Conservation (phyloP, 2,329 filamentous ascomycete species). For the Whalleya microplaca region DNA sequence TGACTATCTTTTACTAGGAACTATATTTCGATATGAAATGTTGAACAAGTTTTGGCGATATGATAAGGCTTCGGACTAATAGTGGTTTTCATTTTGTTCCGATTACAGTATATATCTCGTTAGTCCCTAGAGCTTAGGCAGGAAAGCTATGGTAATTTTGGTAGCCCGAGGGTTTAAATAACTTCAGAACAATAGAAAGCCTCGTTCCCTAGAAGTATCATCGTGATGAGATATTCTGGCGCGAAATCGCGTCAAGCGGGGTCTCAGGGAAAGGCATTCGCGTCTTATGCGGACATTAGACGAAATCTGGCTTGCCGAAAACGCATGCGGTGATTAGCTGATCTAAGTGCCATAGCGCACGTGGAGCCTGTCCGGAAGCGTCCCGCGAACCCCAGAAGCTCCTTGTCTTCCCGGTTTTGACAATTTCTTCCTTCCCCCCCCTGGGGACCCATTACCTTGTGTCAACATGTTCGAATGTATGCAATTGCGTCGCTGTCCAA, state of each 20-base stretch:
- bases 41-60: no score
- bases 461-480: not conserved
- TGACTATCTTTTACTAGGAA: no score
- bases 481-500: no score
- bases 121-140: no score
- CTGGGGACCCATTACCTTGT: not conserved
- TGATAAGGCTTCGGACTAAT: no score
- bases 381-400: slow-evolving; percentile 30
- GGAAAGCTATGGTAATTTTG: no score
- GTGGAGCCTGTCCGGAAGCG: slow-evolving; percentile 30
- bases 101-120: no score
- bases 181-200: not conserved
- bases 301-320: not conserved
- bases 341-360: slow-evolving; percentile 24
- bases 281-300: slow-evolving; percentile 13
- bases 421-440: slow-evolving; percentile 12
- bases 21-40: no score
- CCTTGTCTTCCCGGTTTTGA: slow-evolving; percentile 24
- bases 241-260: slow-evolving; percentile 20
- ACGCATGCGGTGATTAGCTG: not conserved
- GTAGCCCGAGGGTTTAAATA: no score
- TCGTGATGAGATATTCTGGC: slow-evolving; percentile 14
- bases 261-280: not conserved
- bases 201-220: slow-evolving; percentile 6
- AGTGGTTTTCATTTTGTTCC: no score